Evolutionary conservation across 768 basidiomycete species (phyloP), one percentile per base, ranked within the genome.

Genomic region (Cubamyces lactineus): DNA sequence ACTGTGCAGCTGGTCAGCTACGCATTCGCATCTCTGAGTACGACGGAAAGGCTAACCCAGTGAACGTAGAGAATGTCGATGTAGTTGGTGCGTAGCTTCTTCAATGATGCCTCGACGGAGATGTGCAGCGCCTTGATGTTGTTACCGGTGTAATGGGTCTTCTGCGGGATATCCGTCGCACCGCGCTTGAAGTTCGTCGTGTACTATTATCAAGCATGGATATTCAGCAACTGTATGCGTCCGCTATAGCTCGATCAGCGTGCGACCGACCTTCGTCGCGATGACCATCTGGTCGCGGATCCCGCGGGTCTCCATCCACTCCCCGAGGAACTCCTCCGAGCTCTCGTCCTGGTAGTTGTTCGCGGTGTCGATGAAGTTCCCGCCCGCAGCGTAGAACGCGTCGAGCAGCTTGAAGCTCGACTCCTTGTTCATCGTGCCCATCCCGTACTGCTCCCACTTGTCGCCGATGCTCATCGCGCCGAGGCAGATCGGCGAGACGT

Each of bases 291-390:
- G 79, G 61, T 84, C 79, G 42, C 82, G 73, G 56, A 77, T 75
- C 0, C 72, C 74, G n/a, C 80, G 72, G 28, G 64, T 51, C 61
- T 78, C 76, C 68, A 78, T 79, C 81, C 82, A 84, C 64, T 82
- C 82, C n/a, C 81, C 82, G 21, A 83, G 73, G 69, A 80, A 79
- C 52, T 65, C 63, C 68, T 89, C 86, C 3, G 83, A 84, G n/a
- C 77, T 68, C 61, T 82, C 85, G 59, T 84, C 79, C 64, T 87
- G 84, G 57, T 83, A 83, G 65, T 67, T 71, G 55, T 79, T 82
- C 13, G 81, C 77, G 2, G 82, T 82, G 30, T 81, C 79, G 67
- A 83, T 79, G 59, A 77, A 78, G 71, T 82, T 81, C 1, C 83
- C 83, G 15, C 83, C 83, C 0, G 74, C 74, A 12, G 78, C 74